Conservation (phyloP, 208 protist species). For the Trypanosoma theileri region DNA sequence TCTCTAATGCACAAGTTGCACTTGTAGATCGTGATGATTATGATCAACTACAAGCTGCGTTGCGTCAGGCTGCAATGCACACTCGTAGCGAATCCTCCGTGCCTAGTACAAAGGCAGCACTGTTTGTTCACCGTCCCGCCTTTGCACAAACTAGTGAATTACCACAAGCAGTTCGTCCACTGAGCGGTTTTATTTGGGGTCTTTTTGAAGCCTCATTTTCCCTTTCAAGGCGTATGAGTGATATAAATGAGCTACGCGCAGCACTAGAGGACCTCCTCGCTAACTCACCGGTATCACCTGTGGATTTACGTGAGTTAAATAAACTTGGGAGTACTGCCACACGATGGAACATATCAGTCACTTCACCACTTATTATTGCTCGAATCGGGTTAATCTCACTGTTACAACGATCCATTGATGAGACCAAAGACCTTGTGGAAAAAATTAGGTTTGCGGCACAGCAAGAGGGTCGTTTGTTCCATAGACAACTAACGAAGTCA, state of each 20-base stretch:
- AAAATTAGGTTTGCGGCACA: conserved; percentile 47
- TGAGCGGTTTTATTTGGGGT: conserved; percentile 85
- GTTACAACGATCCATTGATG: conserved; percentile 59
- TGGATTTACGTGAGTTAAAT: conserved; percentile 31
- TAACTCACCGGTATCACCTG: not conserved
- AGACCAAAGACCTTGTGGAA: conserved; percentile 63
- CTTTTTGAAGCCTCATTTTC: conserved; percentile 73
- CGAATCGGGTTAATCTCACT: conserved; percentile 65
- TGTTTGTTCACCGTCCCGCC: not conserved
- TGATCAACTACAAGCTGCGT: conserved; percentile 42
- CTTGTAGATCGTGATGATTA: conserved; percentile 87
- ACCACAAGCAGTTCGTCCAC: conserved; percentile 23
- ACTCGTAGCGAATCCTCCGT: conserved; percentile 29
- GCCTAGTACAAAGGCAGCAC: conserved; percentile 24
- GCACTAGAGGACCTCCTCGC: conserved; percentile 30
- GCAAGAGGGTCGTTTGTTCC: conserved; percentile 31
- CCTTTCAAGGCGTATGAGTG: conserved; percentile 59
- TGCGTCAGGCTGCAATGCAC: not conserved
- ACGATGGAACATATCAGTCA: conserved; percentile 62
- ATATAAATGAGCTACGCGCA: conserved; percentile 36
- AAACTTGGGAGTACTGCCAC: conserved; percentile 55
- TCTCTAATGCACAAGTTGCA: conserved; percentile 63
- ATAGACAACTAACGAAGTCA: conserved; percentile 39
- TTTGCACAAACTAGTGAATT: not conserved
- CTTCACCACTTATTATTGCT: conserved; percentile 66